Conservation (phyloP, 2,329 filamentous ascomycete genomes). For the Ramularia endophylla region DNA sequence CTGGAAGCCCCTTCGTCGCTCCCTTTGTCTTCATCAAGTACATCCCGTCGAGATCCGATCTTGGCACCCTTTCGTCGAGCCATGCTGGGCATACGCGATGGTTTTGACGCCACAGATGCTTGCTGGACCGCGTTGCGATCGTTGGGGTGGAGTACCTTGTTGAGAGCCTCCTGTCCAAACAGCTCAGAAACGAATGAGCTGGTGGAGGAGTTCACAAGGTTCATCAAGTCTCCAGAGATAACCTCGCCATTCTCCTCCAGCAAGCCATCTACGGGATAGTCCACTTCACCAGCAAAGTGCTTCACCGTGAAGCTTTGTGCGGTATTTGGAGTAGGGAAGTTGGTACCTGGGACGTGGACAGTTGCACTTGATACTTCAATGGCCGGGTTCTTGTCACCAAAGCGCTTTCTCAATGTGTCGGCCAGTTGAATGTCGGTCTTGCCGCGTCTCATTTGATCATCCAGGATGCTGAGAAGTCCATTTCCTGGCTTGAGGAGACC, state of each 20-base stretch:
- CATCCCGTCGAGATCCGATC: conserved; percentile 36
- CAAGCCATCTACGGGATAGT: conserved; percentile 80
- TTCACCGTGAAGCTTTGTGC: conserved; percentile 81
- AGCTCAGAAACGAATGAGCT: conserved; percentile 84
- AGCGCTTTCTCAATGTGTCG: conserved; percentile 85
- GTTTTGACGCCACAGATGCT: conserved; percentile 92
- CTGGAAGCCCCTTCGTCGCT: conserved; percentile 29
- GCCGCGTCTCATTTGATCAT: conserved; percentile 89
- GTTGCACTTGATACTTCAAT: conserved; percentile 73
- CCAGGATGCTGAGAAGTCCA: conserved; percentile 85
- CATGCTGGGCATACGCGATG: conserved; percentile 85
- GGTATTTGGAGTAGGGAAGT: conserved; percentile 78
- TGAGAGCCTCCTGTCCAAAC: conserved; percentile 92
- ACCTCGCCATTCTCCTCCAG: conserved; percentile 95
- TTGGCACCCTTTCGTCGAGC: conserved; percentile 69
- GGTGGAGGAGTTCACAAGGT: conserved; percentile 80
- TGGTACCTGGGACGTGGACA: conserved; percentile 75
- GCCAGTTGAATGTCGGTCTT: conserved; percentile 84
- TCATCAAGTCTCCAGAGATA: conserved; percentile 92
- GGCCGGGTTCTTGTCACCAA: conserved; percentile 88
- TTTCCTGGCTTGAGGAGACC: conserved; percentile 89
- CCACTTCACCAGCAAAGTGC: conserved; percentile 94
- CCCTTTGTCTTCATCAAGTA: conserved; percentile 42
- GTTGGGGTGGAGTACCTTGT: conserved; percentile 87
- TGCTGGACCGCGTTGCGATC: conserved; percentile 90